Evolutionary conservation across 306 rosid species (phyloP).

Genomic region (Quercus agrifolia): DNA sequence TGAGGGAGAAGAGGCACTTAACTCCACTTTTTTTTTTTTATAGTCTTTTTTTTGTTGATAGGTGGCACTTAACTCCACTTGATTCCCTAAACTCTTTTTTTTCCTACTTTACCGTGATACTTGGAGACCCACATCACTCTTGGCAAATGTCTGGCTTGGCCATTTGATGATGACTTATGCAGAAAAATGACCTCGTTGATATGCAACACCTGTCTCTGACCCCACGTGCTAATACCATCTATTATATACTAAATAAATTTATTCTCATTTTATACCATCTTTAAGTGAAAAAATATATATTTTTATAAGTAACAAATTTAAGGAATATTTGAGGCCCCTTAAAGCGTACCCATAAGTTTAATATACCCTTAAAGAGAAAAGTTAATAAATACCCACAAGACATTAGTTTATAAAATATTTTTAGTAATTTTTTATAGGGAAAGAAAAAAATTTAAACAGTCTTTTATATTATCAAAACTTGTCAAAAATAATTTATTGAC

Average conservation of each 20-base stretch:
- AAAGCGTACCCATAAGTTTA: too few species aligned
- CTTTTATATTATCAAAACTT: too few species aligned
- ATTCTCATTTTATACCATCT: not conserved
- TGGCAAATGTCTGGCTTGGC: not conserved
- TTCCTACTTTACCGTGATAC: constrained; percentile 11
- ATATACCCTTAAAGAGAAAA: too few species aligned
- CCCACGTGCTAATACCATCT: not conserved
- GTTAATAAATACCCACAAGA: too few species aligned
- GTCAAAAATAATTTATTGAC: fast-evolving
- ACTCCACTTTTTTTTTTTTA: not conserved
- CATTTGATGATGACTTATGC: not conserved
- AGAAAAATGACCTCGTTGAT: constrained; percentile 20
- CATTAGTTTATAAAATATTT: too few species aligned
- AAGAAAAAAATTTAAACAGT: too few species aligned
- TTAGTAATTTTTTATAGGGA: too few species aligned
- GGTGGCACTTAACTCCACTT: not conserved
- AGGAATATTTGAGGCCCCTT: too few species aligned
- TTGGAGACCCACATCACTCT: constrained; percentile 16
- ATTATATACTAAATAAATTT: not conserved
- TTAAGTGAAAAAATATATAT: not conserved
- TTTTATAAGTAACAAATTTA: too few species aligned
- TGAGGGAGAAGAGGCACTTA: not conserved
- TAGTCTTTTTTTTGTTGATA: too few species aligned
- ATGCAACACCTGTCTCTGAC: not conserved
- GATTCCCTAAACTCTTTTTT: not conserved